Evolutionary conservation across 2,329 filamentous ascomycete genomes (phyloP).

Genomic region (Venturia oleaginea): DNA sequence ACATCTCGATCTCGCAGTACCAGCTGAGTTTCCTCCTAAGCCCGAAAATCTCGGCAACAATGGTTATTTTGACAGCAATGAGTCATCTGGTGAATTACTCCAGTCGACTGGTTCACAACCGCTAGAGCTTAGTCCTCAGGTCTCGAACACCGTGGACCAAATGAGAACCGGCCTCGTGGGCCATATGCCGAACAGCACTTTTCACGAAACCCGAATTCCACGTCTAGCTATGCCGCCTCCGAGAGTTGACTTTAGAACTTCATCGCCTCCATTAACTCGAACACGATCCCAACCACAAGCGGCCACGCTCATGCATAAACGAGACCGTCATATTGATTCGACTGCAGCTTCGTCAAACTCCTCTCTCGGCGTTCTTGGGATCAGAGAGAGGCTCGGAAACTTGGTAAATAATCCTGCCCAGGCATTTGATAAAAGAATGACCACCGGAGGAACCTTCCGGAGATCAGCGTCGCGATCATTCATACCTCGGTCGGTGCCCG

Average conservation of each 20-base stretch:
- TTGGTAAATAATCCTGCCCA: conserved; percentile 11
- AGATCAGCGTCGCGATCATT: conserved; percentile 49
- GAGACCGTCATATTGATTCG: not conserved
- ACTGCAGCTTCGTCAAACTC: conserved; percentile 2
- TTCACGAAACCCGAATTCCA: conserved; percentile 10
- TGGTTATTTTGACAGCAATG: not conserved
- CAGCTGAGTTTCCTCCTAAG: conserved; percentile 2
- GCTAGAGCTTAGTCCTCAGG: conserved; percentile 8
- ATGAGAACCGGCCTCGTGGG: conserved; percentile 6
- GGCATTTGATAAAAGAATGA: conserved; percentile 9
- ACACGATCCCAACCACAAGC: conserved; percentile 10
- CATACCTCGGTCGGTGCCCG: conserved; percentile 76
- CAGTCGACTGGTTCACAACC: not conserved
- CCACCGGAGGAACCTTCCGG: not conserved
- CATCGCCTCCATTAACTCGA: conserved; percentile 9
- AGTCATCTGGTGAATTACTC: not conserved
- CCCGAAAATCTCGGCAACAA: not conserved
- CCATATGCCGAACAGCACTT: not conserved
- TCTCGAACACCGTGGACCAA: conserved; percentile 11
- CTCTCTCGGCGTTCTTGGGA: conserved; percentile 3
- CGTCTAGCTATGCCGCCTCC: conserved; percentile 2
- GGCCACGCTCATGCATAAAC: not conserved
- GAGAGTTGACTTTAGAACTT: not conserved
- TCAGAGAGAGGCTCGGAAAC: conserved; percentile 7
- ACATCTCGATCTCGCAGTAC: conserved; percentile 50